phyloP scores from a whole-genome alignment of 331 rosid species.

The Acacia pycnantha region DNA sequence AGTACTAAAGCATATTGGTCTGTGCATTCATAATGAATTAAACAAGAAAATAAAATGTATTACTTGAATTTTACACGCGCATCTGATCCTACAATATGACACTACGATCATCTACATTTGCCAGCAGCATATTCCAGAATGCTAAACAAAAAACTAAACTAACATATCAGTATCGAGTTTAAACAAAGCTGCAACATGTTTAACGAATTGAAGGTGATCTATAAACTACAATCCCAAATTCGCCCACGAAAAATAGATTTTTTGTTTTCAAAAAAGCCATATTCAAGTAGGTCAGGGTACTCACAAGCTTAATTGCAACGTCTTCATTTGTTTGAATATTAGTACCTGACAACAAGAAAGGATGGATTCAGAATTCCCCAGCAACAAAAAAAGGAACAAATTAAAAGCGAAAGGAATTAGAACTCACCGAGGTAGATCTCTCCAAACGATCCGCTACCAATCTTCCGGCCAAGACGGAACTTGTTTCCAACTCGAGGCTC shows the following conservation, averaged over 20 bases:
- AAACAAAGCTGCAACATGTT: slow-evolving; percentile 9
- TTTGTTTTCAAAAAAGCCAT: background rate
- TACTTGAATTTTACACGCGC: background rate
- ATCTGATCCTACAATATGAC: slow-evolving; percentile 1
- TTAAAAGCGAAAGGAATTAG: background rate
- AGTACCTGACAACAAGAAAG: slow-evolving; percentile 51
- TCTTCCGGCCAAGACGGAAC: slow-evolving; percentile 94
- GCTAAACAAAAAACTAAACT: background rate
- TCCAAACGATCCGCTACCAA: slow-evolving; percentile 98
- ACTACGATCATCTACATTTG: background rate
- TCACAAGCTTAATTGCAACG: slow-evolving; percentile 96
- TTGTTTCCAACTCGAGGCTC: slow-evolving; percentile 90
- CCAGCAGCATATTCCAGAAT: slow-evolving; percentile 1
- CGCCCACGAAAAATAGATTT: background rate
- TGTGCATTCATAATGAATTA: background rate
- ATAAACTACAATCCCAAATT: background rate
- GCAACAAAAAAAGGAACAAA: background rate
- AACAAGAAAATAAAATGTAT: background rate
- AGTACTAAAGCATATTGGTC: background rate
- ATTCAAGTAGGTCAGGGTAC: slow-evolving; percentile 36
- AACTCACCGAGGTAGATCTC: slow-evolving; percentile 91
- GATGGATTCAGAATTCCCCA: background rate
- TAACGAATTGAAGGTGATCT: background rate
- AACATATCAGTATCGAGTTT: background rate
- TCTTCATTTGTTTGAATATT: slow-evolving; percentile 91